These are phyloP conservation scores for Rhododendron ferrugineum DNA, from an alignment of 148 eudicot genomes.

Conservation along the genomic window DNA sequence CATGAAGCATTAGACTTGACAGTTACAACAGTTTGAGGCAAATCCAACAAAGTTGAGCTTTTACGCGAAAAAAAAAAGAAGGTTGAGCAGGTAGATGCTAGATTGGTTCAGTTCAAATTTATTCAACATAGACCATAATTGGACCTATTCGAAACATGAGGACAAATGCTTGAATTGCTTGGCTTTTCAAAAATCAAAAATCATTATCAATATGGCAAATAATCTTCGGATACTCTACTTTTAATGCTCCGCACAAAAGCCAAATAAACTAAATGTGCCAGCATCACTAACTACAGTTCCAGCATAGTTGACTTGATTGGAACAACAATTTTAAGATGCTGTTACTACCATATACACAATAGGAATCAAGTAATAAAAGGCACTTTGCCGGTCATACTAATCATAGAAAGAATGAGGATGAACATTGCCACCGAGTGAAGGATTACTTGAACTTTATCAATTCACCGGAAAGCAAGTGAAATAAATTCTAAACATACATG, in stretches of 20 bases:
- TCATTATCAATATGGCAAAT: neutral
- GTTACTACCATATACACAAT: neutral
- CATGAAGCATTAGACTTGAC: neutral
- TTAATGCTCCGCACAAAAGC: neutral
- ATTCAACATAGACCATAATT: neutral
- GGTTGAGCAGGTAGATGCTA: neutral
- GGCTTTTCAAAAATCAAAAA: neutral
- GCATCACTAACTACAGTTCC: neutral
- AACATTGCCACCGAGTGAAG: neutral
- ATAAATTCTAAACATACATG: neutral
- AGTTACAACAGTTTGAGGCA: neutral
- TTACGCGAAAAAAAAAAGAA: neutral
- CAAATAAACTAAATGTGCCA: neutral
- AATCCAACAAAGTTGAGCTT: neutral
- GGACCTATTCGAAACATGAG: neutral
- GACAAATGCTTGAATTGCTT: neutral
- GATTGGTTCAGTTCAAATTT: neutral
- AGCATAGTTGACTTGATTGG: neutral
- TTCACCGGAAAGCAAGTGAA: neutral
- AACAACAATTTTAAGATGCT: neutral
- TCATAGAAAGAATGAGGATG: neutral
- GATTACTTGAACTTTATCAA: neutral
- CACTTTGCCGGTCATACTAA: neutral
- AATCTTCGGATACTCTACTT: no score
- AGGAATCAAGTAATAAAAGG: neutral